Base-by-base conservation (phyloP, 305 asterid genomes). In the Fraxinus greggii region DNA sequence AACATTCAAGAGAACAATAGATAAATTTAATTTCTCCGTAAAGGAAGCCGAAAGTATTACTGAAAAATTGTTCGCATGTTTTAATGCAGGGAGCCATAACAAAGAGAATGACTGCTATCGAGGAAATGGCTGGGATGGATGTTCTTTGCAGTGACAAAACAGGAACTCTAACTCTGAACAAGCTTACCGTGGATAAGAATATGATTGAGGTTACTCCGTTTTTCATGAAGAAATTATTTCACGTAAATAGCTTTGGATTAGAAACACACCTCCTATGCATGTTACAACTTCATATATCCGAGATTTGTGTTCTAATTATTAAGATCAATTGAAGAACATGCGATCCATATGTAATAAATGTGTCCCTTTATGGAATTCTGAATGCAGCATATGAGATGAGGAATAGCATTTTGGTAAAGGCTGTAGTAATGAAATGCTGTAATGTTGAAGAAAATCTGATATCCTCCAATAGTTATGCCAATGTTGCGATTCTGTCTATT, bases 101-200 rank as follows among this genome's bases (percentile, higher is more conserved):
- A 17, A 92, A 92, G 81, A 86, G 95, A 79, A 91, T 91, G 97
- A 92, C 97, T 7, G 92, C 97, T 10, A 92, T 92, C 19, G 97
- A 92, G 88, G 97, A 92, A 87, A 92, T 92, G 97, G 97, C 92
- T 10, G 93, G 93, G 13, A 90, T 90, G 92, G 92, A 90, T 84
- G 94, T 91, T 21, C 86, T 89, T 28, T 91, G 94, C 93, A 92
- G 97, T 76, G 97, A 92, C 36, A 92, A 92, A 87, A 92, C 93
- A 2, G 95, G 93, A 81, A 92, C 95, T 72, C 81, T 91, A 33
- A 92, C 97, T 72, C 90, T 92, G 33, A 92, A 92, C 89, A 92
- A 91, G 84, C 93, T 92, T 29, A 80, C 92, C 8, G 97, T 92
- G 31, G 97, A 92, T 90, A 91, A 88, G 85, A 92, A 81, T 74